A percentile compares a stretch with the other conserved stretches of the same genome.
Conservation (phyloP, 495 filamentous ascomycete genomes). For the Podospora pseudopauciseta region DNA sequence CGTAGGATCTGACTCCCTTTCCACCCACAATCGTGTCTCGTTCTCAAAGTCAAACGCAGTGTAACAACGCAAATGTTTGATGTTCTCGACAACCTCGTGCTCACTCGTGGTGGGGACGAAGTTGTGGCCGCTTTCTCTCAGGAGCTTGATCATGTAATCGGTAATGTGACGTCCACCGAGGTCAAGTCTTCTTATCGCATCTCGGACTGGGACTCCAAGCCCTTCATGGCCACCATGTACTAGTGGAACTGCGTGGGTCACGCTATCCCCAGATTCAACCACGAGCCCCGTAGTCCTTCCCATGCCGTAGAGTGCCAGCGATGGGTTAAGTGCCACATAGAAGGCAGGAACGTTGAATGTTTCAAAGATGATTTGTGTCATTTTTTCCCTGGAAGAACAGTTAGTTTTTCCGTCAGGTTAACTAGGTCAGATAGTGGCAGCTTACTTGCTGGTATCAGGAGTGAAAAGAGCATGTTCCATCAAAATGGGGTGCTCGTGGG, state of each 20-base stretch:
- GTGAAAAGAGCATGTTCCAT: slow-evolving; percentile 99
- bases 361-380: slow-evolving; percentile 99
- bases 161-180: slow-evolving; percentile 99
- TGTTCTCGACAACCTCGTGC: slow-evolving; percentile 99
- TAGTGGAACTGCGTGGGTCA: slow-evolving; percentile 93
- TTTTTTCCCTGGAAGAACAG: slow-evolving; percentile 70
- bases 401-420: too few relatives aligned
- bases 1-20: slow-evolving; percentile 40
- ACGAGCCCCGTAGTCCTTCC: slow-evolving; percentile 99
- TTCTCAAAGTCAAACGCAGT: slow-evolving; percentile 99
- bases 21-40: slow-evolving; percentile 98
- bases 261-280: slow-evolving; percentile 98
- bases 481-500: slow-evolving; percentile 99
- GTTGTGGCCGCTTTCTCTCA: slow-evolving; percentile 97
- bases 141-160: slow-evolving; percentile 99
- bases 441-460: slow-evolving; percentile 85
- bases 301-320: slow-evolving; percentile 97
- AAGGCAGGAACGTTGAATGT: slow-evolving; percentile 99
- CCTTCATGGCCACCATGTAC: slow-evolving; percentile 87
- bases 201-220: slow-evolving; percentile 73
- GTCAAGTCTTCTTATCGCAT: slow-evolving; percentile 98
- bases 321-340: slow-evolving; percentile 99
- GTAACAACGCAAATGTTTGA: slow-evolving; percentile 99
- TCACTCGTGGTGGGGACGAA: slow-evolving; percentile 96
- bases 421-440: too few relatives aligned